phyloP scores from a whole-genome alignment of 2,329 filamentous ascomycete genomes.

The Claviceps citrina region DNA sequence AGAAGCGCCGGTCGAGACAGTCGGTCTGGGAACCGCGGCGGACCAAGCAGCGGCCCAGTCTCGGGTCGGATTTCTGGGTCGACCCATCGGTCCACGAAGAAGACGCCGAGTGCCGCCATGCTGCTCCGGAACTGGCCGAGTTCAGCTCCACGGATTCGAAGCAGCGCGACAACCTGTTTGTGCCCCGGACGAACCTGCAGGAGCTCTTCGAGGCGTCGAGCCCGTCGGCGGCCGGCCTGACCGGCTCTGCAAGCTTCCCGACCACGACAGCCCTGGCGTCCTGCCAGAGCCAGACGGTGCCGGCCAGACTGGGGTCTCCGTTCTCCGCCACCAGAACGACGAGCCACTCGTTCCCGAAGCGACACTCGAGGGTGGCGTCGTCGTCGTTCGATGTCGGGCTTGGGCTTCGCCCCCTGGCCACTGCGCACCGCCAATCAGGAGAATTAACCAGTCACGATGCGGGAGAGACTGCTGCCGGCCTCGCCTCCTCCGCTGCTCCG shows the following conservation, averaged over 20 bases:
- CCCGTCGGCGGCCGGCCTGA: conserved; percentile 4
- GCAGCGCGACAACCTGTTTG: conserved; percentile 23
- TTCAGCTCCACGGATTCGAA: conserved; percentile 21
- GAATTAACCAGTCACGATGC: conserved; percentile 8
- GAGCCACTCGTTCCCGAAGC: conserved; percentile 47
- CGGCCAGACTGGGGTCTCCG: conserved; percentile 42
- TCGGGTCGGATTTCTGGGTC: conserved; percentile 38
- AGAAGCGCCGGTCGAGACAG: conserved; percentile 39
- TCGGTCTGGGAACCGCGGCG: conserved; percentile 30
- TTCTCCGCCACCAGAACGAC: conserved; percentile 31
- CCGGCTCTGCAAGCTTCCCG: conserved; percentile 1
- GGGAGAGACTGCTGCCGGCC: no score
- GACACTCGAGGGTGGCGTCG: conserved; percentile 31
- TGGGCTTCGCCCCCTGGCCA: conserved; percentile 39
- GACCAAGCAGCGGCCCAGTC: conserved; percentile 37
- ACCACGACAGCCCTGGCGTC: conserved; percentile 9
- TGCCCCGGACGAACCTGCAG: conserved; percentile 27
- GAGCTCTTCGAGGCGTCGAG: conserved; percentile 23
- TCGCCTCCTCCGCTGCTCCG: background rate
- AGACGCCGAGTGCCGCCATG: conserved; percentile 10
- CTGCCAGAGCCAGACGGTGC: conserved; percentile 19
- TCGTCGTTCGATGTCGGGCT: conserved; percentile 28
- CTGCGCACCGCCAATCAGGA: conserved; percentile 32
- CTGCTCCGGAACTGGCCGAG: conserved; percentile 12
- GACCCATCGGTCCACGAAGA: conserved; percentile 23